Conservation (phyloP, 2,329 filamentous ascomycete species). For the Hymenoscyphus repandus region DNA sequence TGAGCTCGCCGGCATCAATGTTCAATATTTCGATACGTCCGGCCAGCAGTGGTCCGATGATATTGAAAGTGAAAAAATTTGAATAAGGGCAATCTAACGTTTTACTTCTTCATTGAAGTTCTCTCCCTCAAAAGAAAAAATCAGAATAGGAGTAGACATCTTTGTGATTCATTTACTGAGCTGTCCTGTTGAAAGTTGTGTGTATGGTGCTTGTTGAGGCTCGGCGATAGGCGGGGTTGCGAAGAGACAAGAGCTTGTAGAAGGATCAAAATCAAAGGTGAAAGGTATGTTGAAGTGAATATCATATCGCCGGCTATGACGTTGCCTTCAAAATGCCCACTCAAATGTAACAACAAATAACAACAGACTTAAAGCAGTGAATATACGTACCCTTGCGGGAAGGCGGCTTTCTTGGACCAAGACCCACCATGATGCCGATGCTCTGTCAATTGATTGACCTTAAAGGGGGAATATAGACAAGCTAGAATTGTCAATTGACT, state of each 20-base stretch:
- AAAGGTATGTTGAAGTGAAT: background rate
- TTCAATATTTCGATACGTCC: background rate
- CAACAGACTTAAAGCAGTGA: background rate
- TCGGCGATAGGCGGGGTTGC: no score
- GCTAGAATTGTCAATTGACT: background rate
- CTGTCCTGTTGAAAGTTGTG: no score
- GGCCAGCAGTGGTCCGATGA: background rate
- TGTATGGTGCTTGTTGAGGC: no score
- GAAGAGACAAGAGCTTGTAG: no score
- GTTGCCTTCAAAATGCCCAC: no score
- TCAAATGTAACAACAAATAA: no score
- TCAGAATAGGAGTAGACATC: no score
- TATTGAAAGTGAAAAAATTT: background rate
- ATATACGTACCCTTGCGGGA: slow-evolving; percentile 61
- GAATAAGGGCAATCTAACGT: background rate
- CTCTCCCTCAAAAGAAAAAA: background rate
- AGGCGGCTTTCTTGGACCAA: slow-evolving; percentile 57
- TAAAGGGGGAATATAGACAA: background rate
- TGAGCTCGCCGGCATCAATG: background rate
- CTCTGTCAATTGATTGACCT: background rate
- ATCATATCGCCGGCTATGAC: no score
- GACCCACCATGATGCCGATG: slow-evolving; percentile 49
- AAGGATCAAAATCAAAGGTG: no score
- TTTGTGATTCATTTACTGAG: no score
- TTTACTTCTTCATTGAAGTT: background rate